Conservation (phyloP, 495 filamentous ascomycete species). For the Cercophora sp. region DNA sequence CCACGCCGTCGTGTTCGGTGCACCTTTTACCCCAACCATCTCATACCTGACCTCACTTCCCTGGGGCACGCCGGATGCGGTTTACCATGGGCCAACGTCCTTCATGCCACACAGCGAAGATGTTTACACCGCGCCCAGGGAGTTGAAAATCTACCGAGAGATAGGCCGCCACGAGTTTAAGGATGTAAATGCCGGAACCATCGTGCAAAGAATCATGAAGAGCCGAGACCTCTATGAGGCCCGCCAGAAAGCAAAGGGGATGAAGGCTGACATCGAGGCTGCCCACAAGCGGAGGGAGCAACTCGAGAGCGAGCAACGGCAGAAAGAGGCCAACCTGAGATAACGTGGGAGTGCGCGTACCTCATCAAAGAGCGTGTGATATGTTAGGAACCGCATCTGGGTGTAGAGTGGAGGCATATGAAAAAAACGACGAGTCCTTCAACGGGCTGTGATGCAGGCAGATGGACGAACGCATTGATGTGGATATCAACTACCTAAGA, state of each 20-base stretch:
- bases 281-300: conserved; percentile 50
- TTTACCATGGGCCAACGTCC: conserved; percentile 92
- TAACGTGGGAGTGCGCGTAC: background rate
- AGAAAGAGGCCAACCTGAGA: conserved; percentile 23
- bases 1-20: conserved; percentile 79
- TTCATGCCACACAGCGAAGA: conserved; percentile 87
- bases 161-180: conserved; percentile 70
- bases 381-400: too few species aligned
- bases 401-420: too few species aligned
- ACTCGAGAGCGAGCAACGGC: conserved; percentile 49
- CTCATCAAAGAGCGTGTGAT: too few species aligned
- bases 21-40: conserved; percentile 77
- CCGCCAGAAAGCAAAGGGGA: conserved; percentile 79
- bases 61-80: conserved; percentile 67
- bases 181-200: conserved; percentile 86
- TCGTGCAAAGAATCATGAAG: conserved; percentile 84
- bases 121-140: conserved; percentile 74
- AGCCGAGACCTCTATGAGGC: conserved; percentile 83
- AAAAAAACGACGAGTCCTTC: conserved; percentile 10
- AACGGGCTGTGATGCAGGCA: conserved; percentile 10
- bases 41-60: conserved; percentile 73
- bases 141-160: conserved; percentile 73
- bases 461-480: too few species aligned
- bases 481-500: conserved; percentile 12
- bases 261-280: conserved; percentile 73